Evolutionary conservation across 2,329 filamentous ascomycete species (phyloP).

Genomic region (Neurospora crassa): DNA sequence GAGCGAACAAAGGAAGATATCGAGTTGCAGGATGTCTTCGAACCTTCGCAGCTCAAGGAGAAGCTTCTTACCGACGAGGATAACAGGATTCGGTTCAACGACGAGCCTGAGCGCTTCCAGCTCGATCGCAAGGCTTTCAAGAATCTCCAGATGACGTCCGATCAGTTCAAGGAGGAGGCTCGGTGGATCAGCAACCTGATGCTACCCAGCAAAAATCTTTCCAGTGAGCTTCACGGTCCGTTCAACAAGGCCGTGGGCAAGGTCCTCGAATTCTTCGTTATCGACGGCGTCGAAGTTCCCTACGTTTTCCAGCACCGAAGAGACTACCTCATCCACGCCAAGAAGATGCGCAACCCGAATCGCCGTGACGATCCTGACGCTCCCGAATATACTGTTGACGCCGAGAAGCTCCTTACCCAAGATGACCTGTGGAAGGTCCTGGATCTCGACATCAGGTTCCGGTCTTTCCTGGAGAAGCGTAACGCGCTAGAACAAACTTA

Average conservation of each 20-base stretch:
- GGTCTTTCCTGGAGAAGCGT: conserved; percentile 84
- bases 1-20: conserved; percentile 73
- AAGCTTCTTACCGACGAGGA: conserved; percentile 94
- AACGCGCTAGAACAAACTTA: conserved; percentile 74
- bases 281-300: conserved; percentile 89
- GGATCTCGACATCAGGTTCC: conserved; percentile 90
- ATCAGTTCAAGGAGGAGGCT: conserved; percentile 84
- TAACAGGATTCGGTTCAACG: conserved; percentile 76
- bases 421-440: conserved; percentile 93
- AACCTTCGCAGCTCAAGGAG: conserved; percentile 88
- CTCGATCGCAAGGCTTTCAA: conserved; percentile 83
- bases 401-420: conserved; percentile 84
- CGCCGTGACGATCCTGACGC: conserved; percentile 59
- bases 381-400: conserved; percentile 63
- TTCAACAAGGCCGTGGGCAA: conserved; percentile 86
- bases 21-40: conserved; percentile 95
- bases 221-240: conserved; percentile 62
- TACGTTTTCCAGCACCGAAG: conserved; percentile 98
- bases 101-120: conserved; percentile 92
- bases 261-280: conserved; percentile 89
- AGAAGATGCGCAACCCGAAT: conserved; percentile 52
- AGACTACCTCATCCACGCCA: conserved; percentile 89
- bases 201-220: conserved; percentile 75
- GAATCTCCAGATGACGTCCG: conserved; percentile 66
- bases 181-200: conserved; percentile 86